Evolutionary conservation across 2,329 filamentous ascomycete genomes (phyloP).

Genomic region (Decorospora gaudefroyi): DNA sequence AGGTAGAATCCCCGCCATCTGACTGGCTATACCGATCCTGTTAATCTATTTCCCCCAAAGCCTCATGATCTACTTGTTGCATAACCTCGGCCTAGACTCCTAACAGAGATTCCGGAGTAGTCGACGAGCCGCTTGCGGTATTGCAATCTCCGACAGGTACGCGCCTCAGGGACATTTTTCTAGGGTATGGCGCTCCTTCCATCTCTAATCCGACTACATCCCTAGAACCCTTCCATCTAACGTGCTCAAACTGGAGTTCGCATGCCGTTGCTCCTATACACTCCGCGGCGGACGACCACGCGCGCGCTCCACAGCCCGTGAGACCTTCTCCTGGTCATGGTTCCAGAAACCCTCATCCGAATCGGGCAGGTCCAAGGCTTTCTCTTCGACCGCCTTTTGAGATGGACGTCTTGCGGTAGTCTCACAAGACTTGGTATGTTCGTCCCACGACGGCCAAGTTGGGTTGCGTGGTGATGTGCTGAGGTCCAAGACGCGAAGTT

Average conservation of each 20-base stretch:
- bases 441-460: conserved; percentile 1
- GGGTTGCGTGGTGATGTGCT: conserved; percentile 13
- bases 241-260: conserved; percentile 9
- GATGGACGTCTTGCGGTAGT: conserved; percentile 22
- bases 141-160: conserved; percentile 32
- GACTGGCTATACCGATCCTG: conserved; percentile 27
- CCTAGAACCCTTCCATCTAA: conserved; percentile 1
- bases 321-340: conserved; percentile 2
- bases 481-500: conserved; percentile 18
- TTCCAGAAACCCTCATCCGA: conserved; percentile 9
- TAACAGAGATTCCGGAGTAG: conserved; percentile 20
- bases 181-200: conserved; percentile 16
- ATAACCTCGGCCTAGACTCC: conserved; percentile 15
- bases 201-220: conserved; percentile 21
- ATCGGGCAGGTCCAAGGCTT: conserved; percentile 20
- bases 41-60: conserved; percentile 27
- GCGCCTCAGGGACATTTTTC: conserved; percentile 17
- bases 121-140: conserved; percentile 1
- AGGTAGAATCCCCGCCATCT: conserved; percentile 18
- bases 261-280: conserved; percentile 7
- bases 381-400: conserved; percentile 3
- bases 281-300: conserved; percentile 1
- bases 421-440: conserved; percentile 29
- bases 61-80: conserved; percentile 31
- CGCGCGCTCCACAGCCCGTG: conserved; percentile 4